Evolutionary conservation across 495 filamentous ascomycete genomes (phyloP), one percentile per base, ranked within the genome.

Genomic region (Penicillium waksmanii): DNA sequence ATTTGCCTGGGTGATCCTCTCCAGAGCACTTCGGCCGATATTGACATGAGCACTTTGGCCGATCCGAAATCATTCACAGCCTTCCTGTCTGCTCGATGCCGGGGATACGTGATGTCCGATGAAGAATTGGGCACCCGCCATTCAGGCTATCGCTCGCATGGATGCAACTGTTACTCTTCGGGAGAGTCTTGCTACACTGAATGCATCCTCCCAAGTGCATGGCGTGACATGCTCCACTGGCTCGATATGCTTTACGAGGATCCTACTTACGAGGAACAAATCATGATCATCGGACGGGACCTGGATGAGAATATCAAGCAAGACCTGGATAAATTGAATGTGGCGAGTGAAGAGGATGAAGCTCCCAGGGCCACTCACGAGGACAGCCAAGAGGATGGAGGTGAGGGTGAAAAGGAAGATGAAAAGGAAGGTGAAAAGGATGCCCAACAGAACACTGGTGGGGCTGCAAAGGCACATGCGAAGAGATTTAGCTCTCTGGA

Each of bases 91-190:
- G 69, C 87, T 73, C 85, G 85, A 23, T 81, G 78, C 42, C 83
- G 87, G 23, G 85, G 79, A 5, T 92, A 89, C 62, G 60, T 83
- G n/a, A 67, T 81, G 19, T 83, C 82, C n/a, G 10, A 70, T 0
- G 67, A 81, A 12, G 77, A 78, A 0, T 56, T 79, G 2, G 86
- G 80, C 27, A 72, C 70, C 5, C 78, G 75, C 6, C 66, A 89
- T 23, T 68, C 79, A 9, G 81, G 80, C 7, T 66, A 66, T 31
- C 53, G 61, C 4, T 49, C 66, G 0, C 62, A 73, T 42, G 77
- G 78, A 3, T 81, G 80, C 57, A 83, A 84, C 46, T 77, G 73
- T 62, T 82, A 79, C 56, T 73, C 80, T 0, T 72, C 74, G 3
- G 77, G 80, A 0, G 80, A 84, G 57, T 40, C 48, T 5, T 51